A percentile compares a stretch with the other conserved stretches of the same genome.
phyloP scores from a whole-genome alignment of 768 basidiomycete genomes.

The Chalciporus pseudorubinellus region DNA sequence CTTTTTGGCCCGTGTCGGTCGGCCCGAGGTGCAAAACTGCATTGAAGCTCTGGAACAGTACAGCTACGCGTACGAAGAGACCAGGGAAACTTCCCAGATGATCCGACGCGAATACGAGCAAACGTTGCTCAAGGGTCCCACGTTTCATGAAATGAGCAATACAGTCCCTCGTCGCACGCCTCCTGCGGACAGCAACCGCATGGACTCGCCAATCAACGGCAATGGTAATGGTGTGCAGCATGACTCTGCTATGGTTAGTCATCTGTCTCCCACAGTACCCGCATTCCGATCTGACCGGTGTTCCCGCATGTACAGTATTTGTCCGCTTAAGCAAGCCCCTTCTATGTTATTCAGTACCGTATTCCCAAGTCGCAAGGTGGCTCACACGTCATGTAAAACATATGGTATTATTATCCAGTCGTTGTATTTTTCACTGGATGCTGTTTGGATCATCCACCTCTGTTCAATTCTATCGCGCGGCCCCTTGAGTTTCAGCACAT shows the following conservation, averaged over 20 bases:
- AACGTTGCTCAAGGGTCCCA: conserved; percentile 37
- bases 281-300: conserved; percentile 13
- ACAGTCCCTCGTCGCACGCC: conserved; percentile 27
- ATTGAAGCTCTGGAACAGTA: conserved; percentile 87
- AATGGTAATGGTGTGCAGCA: conserved; percentile 18
- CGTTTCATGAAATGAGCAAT: conserved; percentile 42
- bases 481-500: conserved; percentile 10
- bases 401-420: conserved; percentile 24
- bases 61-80: conserved; percentile 83
- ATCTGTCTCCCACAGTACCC: neutral
- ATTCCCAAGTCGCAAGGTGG: conserved; percentile 14
- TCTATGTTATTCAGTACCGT: conserved; percentile 28
- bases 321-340: conserved; percentile 15
- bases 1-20: conserved; percentile 77
- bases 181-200: conserved; percentile 13
- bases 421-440: conserved; percentile 12
- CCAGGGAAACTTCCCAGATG: conserved; percentile 71
- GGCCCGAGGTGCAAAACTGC: conserved; percentile 80
- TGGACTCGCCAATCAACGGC: conserved; percentile 14
- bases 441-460: conserved; percentile 6
- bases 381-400: conserved; percentile 20
- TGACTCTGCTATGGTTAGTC: conserved; percentile 20
- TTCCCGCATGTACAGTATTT: conserved; percentile 19
- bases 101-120: conserved; percentile 51
- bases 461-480: conserved; percentile 1